Conservation (phyloP, 2,329 filamentous ascomycete genomes). For the Mariannaea elegans region DNA sequence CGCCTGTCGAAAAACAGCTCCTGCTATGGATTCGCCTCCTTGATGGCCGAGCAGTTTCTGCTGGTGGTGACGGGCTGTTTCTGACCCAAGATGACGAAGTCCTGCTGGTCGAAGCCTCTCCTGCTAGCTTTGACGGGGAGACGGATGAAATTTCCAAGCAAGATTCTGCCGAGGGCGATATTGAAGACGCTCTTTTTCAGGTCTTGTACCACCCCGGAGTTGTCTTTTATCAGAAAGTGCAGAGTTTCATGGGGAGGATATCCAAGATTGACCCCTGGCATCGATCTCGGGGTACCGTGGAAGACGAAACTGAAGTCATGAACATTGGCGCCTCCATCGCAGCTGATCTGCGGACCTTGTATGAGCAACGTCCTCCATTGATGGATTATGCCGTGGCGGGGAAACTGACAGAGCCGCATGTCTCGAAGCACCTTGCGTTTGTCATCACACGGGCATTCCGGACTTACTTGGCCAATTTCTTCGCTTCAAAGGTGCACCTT, state of each 20-base stretch:
- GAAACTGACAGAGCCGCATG: constrained; percentile 56
- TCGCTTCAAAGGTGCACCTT: constrained; percentile 64
- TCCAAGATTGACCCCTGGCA: constrained; percentile 66
- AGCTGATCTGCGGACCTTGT: constrained; percentile 59
- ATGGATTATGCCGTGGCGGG: constrained; percentile 66
- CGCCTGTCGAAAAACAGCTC: constrained; percentile 55
- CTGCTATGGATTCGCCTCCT: constrained; percentile 65
- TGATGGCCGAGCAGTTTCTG: constrained; percentile 63
- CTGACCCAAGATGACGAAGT: constrained; percentile 57
- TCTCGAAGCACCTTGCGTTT: constrained; percentile 58
- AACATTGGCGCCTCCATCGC: constrained; percentile 60
- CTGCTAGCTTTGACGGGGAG: constrained; percentile 47
- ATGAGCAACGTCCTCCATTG: constrained; percentile 59
- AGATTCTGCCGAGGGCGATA: constrained; percentile 45
- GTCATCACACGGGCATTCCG: constrained; percentile 62
- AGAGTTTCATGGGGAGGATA: constrained; percentile 65
- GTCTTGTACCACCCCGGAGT: constrained; percentile 64
- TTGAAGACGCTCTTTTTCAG: constrained; percentile 63
- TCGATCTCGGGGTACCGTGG: constrained; percentile 62
- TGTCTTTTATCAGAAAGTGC: constrained; percentile 66
- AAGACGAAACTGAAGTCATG: constrained; percentile 68
- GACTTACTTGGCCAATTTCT: constrained; percentile 65
- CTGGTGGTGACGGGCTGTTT: constrained; percentile 64
- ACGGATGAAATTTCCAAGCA: constrained; percentile 35
- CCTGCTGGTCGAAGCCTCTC: constrained; percentile 54